Evolutionary conservation across 2,329 filamentous ascomycete genomes (phyloP).

Genomic region (Xylaria sp.): DNA sequence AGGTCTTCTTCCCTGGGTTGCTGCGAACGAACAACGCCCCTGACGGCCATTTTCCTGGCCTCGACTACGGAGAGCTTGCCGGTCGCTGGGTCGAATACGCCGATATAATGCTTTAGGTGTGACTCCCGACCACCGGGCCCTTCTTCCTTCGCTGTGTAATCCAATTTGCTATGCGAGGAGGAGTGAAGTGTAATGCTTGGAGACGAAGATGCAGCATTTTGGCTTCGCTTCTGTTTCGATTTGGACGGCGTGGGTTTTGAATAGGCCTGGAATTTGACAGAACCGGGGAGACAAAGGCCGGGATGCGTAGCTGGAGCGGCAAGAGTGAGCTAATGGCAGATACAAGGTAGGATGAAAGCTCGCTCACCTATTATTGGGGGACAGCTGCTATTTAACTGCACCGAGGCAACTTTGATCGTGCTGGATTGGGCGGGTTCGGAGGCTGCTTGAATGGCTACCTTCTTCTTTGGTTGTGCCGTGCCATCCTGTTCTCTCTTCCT

Average conservation of each 20-base stretch:
- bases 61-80: slow-evolving; percentile 65
- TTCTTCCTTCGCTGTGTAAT: slow-evolving; percentile 65
- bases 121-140: slow-evolving; percentile 47
- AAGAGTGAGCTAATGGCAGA: slow-evolving; percentile 29
- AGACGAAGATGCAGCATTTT: slow-evolving; percentile 45
- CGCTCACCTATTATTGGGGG: slow-evolving; percentile 60
- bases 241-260: slow-evolving; percentile 45
- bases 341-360: slow-evolving; percentile 23
- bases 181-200: slow-evolving; percentile 64
- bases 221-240: slow-evolving; percentile 44
- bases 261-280: slow-evolving; percentile 56
- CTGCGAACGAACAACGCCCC: slow-evolving; percentile 62
- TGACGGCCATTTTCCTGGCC: slow-evolving; percentile 67
- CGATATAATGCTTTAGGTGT: slow-evolving; percentile 67
- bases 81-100: slow-evolving; percentile 65
- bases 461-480: slow-evolving; percentile 54
- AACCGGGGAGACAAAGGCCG: slow-evolving; percentile 46
- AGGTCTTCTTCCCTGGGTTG: slow-evolving; percentile 56
- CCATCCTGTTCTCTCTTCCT: slow-evolving; percentile 57
- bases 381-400: slow-evolving; percentile 52
- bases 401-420: slow-evolving; percentile 52
- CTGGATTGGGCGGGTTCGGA: slow-evolving; percentile 41
- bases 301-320: slow-evolving; percentile 47
- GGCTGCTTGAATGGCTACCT: slow-evolving; percentile 52
- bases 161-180: slow-evolving; percentile 59